Conservation (phyloP, 2,329 filamentous ascomycete species). For the Mycogone perniciosa region DNA sequence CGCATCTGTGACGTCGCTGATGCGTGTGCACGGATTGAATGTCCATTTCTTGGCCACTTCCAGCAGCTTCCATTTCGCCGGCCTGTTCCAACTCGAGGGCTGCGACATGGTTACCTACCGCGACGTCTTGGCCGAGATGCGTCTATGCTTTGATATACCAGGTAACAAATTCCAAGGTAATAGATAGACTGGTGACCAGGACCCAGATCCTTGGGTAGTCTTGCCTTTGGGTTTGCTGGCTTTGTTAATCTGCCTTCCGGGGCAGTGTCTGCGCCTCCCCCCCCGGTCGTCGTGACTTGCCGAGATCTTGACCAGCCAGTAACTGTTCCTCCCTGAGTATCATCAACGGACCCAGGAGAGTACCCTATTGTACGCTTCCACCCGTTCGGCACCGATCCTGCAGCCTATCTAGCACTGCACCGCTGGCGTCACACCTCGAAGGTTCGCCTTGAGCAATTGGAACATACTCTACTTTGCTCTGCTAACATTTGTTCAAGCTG, state of each 20-base stretch:
- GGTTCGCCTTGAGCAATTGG: too few relatives aligned
- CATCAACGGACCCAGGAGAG: too few relatives aligned
- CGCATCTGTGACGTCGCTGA: not conserved
- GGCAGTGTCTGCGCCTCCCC: not conserved
- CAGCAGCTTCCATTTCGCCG: conserved; percentile 1
- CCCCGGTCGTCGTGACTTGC: not conserved
- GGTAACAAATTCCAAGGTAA: too few relatives aligned
- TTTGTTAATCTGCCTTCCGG: not conserved
- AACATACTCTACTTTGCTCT: too few relatives aligned
- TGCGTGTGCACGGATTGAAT: conserved; percentile 1
- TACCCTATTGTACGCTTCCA: too few relatives aligned
- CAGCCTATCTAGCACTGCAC: too few relatives aligned
- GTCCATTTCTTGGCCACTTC: not conserved
- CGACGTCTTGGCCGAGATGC: not conserved
- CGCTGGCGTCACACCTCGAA: too few relatives aligned
- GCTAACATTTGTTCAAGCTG: too few relatives aligned
- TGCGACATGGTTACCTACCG: not conserved
- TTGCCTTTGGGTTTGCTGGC: not conserved
- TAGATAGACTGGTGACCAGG: too few relatives aligned
- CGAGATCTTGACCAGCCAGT: too few relatives aligned
- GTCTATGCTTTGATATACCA: not conserved
- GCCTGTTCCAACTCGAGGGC: not conserved
- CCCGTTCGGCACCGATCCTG: too few relatives aligned
- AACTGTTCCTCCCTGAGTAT: too few relatives aligned
- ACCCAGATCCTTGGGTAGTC: not conserved